Conservation (phyloP, 2,329 filamentous ascomycete genomes). For the Chaetomium globosum region DNA sequence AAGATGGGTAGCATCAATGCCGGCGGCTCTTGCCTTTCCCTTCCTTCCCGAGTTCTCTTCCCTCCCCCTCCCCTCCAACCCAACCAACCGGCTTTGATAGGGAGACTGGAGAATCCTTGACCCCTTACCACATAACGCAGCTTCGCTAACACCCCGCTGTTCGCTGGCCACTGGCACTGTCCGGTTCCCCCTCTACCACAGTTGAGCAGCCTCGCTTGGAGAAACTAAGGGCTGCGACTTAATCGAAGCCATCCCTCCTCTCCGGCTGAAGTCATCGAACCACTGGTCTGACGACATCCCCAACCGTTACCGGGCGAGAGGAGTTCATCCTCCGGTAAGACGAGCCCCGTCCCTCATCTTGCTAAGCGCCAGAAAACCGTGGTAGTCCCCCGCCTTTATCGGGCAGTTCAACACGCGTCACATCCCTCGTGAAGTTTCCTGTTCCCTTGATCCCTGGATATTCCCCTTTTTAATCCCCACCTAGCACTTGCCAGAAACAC, state of each 20-base stretch:
- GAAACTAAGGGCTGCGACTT: conserved; percentile 28
- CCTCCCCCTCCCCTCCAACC: conserved; percentile 22
- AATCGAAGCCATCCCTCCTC: conserved; percentile 31
- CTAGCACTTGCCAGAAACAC: conserved; percentile 1
- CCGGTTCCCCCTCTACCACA: conserved; percentile 27
- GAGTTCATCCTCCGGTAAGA: conserved; percentile 20
- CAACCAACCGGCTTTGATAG: conserved; percentile 35
- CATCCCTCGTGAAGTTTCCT: neutral
- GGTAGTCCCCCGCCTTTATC: conserved; percentile 24
- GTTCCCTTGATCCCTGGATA: neutral
- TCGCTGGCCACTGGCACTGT: conserved; percentile 33
- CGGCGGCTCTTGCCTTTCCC: conserved; percentile 29
- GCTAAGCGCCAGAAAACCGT: conserved; percentile 27
- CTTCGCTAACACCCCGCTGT: conserved; percentile 37
- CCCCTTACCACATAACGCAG: conserved; percentile 39
- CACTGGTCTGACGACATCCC: conserved; percentile 32
- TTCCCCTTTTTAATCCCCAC: neutral
- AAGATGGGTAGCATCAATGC: conserved; percentile 34
- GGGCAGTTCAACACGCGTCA: conserved; percentile 5
- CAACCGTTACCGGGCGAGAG: conserved; percentile 35
- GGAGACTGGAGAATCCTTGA: conserved; percentile 36
- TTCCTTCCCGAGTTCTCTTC: conserved; percentile 20
- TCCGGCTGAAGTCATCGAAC: conserved; percentile 38
- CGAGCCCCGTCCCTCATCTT: conserved; percentile 20
- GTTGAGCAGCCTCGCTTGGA: conserved; percentile 34